Evolutionary conservation across 2,329 filamentous ascomycete genomes (phyloP).

Genomic region (Fusarium xyrophilum): DNA sequence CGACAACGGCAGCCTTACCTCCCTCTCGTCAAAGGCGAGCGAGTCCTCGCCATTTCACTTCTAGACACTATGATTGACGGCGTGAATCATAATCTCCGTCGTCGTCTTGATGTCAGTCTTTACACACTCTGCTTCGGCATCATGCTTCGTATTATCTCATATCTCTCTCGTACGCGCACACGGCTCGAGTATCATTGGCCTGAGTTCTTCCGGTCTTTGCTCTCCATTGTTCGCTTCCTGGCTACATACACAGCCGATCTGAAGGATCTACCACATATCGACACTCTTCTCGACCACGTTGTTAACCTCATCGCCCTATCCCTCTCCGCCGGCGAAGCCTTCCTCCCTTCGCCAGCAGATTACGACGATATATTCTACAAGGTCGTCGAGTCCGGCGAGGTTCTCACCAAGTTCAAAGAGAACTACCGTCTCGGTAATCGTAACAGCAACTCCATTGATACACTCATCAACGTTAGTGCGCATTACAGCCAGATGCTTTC

Average conservation of each 20-base stretch:
- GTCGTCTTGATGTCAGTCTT: constrained; percentile 81
- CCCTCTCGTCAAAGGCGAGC: constrained; percentile 74
- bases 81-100: constrained; percentile 90
- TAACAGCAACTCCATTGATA: constrained; percentile 77
- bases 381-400: constrained; percentile 87
- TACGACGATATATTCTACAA: constrained; percentile 99
- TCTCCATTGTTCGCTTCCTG: constrained; percentile 88
- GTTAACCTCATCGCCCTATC: constrained; percentile 85
- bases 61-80: constrained; percentile 89
- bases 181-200: constrained; percentile 92
- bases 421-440: constrained; percentile 69
- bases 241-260: constrained; percentile 85
- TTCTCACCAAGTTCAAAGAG: constrained; percentile 81
- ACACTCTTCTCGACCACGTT: constrained; percentile 75
- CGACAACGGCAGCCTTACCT: constrained; percentile 88
- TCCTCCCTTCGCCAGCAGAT: constrained; percentile 83
- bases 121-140: constrained; percentile 85
- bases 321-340: constrained; percentile 85
- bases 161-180: constrained; percentile 81
- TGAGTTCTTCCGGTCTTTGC: constrained; percentile 87
- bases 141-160: constrained; percentile 81
- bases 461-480: constrained; percentile 78
- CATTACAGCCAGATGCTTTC: constrained; percentile 88
- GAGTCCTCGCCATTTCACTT: constrained; percentile 76
- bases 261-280: constrained; percentile 70